These are phyloP conservation scores for Nitzschia palea DNA, from an alignment of 108 stramenopile genomes.

Conservation along the genomic window DNA sequence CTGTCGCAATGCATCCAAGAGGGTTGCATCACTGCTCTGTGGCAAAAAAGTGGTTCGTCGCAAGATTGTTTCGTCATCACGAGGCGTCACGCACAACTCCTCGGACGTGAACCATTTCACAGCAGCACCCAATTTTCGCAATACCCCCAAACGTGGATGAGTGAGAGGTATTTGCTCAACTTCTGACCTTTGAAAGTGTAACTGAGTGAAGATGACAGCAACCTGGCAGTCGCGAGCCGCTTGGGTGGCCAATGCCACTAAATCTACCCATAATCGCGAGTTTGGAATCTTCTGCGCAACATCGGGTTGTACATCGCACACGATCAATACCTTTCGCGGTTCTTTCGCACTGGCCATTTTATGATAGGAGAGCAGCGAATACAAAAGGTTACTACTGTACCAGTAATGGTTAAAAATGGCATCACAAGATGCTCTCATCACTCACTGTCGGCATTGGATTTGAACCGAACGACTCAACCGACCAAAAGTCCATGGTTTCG, in stretches of 20 bases:
- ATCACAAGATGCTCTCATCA: too few relatives aligned
- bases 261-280: constrained; percentile 6
- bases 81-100: constrained; percentile 5
- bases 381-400: too few relatives aligned
- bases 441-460: too few relatives aligned
- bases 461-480: too few relatives aligned
- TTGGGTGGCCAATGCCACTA: constrained; percentile 24
- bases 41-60: constrained; percentile 25
- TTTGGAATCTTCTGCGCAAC: constrained; percentile 19
- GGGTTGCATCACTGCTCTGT: constrained; percentile 2
- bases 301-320: constrained; percentile 43
- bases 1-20: constrained; percentile 4
- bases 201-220: constrained; percentile 1
- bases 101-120: constrained; percentile 20
- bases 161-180: constrained; percentile 24
- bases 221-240: constrained; percentile 20
- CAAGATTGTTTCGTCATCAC: constrained; percentile 13
- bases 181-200: background rate
- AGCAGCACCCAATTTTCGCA: constrained; percentile 29
- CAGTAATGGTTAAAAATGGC: too few relatives aligned
- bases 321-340: constrained; percentile 10
- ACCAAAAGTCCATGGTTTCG: too few relatives aligned
- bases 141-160: constrained; percentile 39
- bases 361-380: too few relatives aligned
- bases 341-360: too few relatives aligned